Conservation (phyloP, 768 basidiomycete genomes). For the Tremella mesenterica region DNA sequence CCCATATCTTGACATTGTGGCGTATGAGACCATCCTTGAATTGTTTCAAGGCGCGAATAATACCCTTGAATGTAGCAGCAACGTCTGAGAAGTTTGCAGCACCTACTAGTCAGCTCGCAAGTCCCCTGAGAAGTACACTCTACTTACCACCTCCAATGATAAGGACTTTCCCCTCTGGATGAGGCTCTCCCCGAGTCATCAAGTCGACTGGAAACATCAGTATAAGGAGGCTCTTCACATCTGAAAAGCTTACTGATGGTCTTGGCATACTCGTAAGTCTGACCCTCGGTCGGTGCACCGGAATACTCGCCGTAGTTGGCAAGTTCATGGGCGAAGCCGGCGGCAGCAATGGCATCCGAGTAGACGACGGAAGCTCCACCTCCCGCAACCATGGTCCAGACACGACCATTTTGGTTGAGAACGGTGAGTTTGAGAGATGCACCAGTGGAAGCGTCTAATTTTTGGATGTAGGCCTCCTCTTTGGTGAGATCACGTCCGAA, state of each 20-base stretch:
- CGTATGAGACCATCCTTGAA: constrained; percentile 74
- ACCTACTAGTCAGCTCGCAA: too few relatives aligned
- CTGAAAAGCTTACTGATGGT: constrained; percentile 64
- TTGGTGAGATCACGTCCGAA: constrained; percentile 97
- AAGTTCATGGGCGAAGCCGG: constrained; percentile 91
- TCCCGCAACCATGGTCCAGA: constrained; percentile 99
- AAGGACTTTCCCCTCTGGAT: constrained; percentile 83
- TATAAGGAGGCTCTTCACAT: neutral
- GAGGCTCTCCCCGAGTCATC: constrained; percentile 78
- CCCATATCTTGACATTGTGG: constrained; percentile 86
- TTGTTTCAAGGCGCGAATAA: constrained; percentile 92
- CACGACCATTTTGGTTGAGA: constrained; percentile 82
- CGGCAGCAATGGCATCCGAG: constrained; percentile 71
- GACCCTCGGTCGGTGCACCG: constrained; percentile 93
- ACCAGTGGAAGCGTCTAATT: constrained; percentile 92
- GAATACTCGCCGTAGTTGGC: constrained; percentile 99
- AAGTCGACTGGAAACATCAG: constrained; percentile 59
- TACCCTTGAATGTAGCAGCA: constrained; percentile 98
- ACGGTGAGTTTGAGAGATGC: constrained; percentile 97
- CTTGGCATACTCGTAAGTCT: constrained; percentile 99
- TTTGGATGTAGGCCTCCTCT: constrained; percentile 99
- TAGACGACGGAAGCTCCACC: constrained; percentile 51
- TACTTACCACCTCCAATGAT: constrained; percentile 99
- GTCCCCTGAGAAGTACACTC: too few relatives aligned
- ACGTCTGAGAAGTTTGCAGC: constrained; percentile 98